A percentile compares a stretch with the other conserved stretches of the same genome.
Evolutionary conservation across 768 basidiomycete genomes (phyloP).

Genomic region (Russula brevipes): DNA sequence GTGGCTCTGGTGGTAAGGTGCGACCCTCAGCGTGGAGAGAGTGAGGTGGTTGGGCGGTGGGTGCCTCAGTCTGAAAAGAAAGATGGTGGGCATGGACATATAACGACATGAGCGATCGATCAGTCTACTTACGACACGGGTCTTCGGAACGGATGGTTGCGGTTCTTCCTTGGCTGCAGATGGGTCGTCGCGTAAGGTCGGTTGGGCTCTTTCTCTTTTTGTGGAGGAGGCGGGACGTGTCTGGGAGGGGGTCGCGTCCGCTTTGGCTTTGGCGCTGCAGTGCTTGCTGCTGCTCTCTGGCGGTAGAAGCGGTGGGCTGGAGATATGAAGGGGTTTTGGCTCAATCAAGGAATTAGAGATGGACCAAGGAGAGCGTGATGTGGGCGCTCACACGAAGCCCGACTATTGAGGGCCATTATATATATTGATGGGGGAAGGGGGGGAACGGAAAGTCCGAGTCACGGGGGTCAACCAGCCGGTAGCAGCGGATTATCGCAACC

Average conservation of each 20-base stretch:
- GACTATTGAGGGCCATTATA: constrained; percentile 7
- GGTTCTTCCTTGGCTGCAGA: not conserved
- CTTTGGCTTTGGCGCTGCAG: constrained; percentile 9
- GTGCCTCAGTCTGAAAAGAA: not conserved
- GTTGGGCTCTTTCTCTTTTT: not conserved
- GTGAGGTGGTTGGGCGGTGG: not conserved
- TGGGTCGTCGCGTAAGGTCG: not conserved
- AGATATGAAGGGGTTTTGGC: constrained; percentile 27
- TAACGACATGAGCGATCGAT: too few relatives aligned
- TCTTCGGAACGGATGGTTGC: not conserved
- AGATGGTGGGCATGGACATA: not conserved
- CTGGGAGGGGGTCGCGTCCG: not conserved
- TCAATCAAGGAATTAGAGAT: not conserved
- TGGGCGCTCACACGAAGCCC: not conserved
- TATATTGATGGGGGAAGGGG: too few relatives aligned
- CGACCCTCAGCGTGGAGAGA: not conserved
- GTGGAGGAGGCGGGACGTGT: not conserved
- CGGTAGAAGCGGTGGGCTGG: constrained; percentile 25
- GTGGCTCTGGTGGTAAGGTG: not conserved
- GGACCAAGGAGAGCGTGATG: not conserved
- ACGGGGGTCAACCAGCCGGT: too few relatives aligned
- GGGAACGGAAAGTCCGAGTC: too few relatives aligned
- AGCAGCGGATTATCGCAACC: too few relatives aligned
- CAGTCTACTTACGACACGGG: not conserved
- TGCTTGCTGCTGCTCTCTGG: constrained; percentile 17